Evolutionary conservation across 345 rosid genomes (phyloP).

Genomic region (Jatropha curcas): DNA sequence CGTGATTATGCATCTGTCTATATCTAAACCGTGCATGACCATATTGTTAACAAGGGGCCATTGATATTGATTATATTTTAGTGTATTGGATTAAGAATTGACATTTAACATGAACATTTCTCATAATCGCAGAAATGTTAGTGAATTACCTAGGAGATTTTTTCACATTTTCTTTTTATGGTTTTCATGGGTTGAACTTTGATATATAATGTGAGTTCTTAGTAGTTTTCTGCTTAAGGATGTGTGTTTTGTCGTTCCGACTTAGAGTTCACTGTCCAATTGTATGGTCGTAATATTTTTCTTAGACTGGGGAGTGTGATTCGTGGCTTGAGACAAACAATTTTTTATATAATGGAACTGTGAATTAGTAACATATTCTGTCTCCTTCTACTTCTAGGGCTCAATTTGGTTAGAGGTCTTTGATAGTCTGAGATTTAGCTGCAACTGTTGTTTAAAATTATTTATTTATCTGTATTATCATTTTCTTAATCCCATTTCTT

Average conservation of each 20-base stretch:
- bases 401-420: neutral
- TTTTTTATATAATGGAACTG: neutral
- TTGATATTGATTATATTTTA: too few species aligned
- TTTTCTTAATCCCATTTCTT: neutral
- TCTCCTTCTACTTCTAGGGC: neutral
- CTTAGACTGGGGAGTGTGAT: neutral
- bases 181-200: too few species aligned
- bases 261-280: neutral
- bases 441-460: neutral
- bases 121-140: neutral
- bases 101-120: neutral
- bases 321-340: neutral
- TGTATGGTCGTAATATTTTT: neutral
- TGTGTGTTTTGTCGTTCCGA: neutral
- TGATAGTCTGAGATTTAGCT: neutral
- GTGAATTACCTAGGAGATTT: too few species aligned
- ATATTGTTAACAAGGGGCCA: neutral
- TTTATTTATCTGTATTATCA: neutral
- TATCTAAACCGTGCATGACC: neutral
- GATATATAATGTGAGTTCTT: neutral
- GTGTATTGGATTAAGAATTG: neutral
- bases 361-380: neutral
- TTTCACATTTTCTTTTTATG: neutral
- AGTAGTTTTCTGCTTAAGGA: neutral
- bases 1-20: neutral